Percentiles rank a stretch among this genome's conserved stretches.
These are phyloP conservation scores for Avena sativa DNA, from an alignment of 176 grass and related monocot genomes.

Conservation along the genomic window DNA sequence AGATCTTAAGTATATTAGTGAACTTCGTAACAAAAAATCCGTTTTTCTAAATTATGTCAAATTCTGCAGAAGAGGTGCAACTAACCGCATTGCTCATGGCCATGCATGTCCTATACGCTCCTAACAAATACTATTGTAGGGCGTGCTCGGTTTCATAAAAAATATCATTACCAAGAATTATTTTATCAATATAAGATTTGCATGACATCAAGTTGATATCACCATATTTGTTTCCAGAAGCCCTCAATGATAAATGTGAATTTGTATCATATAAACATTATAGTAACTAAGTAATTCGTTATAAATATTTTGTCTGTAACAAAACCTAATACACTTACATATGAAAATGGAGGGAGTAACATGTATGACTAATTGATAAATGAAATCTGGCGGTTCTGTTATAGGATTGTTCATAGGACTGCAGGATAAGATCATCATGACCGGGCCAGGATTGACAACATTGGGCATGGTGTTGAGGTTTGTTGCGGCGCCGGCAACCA, in stretches of 20 bases:
- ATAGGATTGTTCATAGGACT: conserved; percentile 83
- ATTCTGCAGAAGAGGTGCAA: neutral
- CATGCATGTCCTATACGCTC: too few relatives aligned
- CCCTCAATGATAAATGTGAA: too few relatives aligned
- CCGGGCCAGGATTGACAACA: conserved; percentile 42
- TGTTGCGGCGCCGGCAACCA: conserved; percentile 59
- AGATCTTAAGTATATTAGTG: neutral
- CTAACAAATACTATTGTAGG: too few relatives aligned
- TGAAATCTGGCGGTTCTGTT: neutral
- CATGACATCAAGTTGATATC: too few relatives aligned
- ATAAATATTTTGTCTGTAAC: neutral
- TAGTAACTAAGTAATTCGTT: neutral
- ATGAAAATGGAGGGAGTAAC: neutral
- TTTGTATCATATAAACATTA: too few relatives aligned
- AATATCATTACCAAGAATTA: too few relatives aligned
- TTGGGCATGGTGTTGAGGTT: conserved; percentile 81
- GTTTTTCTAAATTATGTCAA: neutral
- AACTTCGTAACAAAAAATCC: neutral
- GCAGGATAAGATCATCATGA: conserved; percentile 74
- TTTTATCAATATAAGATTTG: too few relatives aligned
- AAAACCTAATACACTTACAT: neutral
- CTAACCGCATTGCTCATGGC: neutral
- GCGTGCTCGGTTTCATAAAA: too few relatives aligned
- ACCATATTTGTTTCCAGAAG: too few relatives aligned
- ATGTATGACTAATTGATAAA: neutral